Conservation (phyloP, 192 early-diverging fungal species). For the Cetraspora pellucida region DNA sequence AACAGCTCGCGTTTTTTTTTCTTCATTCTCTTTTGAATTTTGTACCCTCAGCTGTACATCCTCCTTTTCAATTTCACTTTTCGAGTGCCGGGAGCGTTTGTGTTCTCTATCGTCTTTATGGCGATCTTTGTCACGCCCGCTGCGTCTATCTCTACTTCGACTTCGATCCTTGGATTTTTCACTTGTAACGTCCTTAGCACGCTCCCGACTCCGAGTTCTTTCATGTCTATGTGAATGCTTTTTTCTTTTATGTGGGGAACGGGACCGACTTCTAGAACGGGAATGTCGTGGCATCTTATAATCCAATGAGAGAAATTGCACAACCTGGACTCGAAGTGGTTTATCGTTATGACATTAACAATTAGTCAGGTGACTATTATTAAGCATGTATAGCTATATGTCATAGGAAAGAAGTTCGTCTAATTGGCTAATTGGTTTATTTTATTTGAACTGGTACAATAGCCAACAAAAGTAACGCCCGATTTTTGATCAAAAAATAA, state of each 20-base stretch:
- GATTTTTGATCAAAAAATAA: no score
- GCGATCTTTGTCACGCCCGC: conserved; percentile 48
- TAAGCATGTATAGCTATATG: no score
- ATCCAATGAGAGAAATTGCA: background rate
- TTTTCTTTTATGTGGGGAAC: conserved; percentile 34
- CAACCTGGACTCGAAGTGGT: no score
- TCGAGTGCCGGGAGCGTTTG: conserved; percentile 36
- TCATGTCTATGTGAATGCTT: conserved; percentile 38
- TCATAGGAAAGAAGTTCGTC: no score
- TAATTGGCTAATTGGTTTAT: no score
- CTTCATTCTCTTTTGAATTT: conserved; percentile 34
- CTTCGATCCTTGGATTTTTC: conserved; percentile 37
- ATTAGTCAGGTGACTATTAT: no score
- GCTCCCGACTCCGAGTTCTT: conserved; percentile 22
- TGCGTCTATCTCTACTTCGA: conserved; percentile 41
- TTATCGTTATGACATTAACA: no score
- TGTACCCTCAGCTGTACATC: conserved; percentile 27
- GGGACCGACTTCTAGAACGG: conserved; percentile 26
- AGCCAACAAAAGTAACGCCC: no score
- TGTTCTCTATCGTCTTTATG: conserved; percentile 50
- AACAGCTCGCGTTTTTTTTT: conserved; percentile 15
- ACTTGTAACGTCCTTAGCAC: conserved; percentile 32
- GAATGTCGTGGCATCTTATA: conserved; percentile 27
- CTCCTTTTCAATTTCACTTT: conserved; percentile 39
- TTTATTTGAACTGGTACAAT: no score